These are phyloP conservation scores for Mallotus repandus DNA, from an alignment of 441 rosid species.

Conservation along the genomic window DNA sequence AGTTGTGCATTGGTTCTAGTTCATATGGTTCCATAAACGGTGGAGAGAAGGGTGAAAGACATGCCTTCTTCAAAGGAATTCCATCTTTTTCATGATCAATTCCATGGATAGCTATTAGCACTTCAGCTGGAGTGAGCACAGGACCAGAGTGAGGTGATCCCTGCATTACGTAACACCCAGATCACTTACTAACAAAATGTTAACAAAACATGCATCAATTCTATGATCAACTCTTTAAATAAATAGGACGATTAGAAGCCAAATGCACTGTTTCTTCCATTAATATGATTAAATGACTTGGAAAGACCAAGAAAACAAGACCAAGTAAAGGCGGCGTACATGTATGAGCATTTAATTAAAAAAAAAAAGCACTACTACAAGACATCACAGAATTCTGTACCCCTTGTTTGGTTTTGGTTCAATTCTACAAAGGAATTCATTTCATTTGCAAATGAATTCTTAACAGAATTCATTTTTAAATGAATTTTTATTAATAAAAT, in stretches of 20 bases:
- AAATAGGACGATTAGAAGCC: neutral
- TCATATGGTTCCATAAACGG: constrained; percentile 8
- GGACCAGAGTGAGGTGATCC: constrained; percentile 76
- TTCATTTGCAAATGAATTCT: no score
- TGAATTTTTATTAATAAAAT: no score
- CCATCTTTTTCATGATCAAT: constrained; percentile 91
- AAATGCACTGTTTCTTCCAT: no score
- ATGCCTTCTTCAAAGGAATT: constrained; percentile 91
- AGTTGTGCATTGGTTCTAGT: constrained; percentile 17
- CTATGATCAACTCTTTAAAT: neutral
- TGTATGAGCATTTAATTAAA: neutral
- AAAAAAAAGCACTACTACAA: neutral
- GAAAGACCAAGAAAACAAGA: neutral
- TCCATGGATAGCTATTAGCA: constrained; percentile 85
- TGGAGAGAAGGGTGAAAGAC: constrained; percentile 13
- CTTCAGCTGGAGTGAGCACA: constrained; percentile 81
- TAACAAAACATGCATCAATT: no score
- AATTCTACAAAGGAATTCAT: no score
- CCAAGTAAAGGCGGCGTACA: neutral
- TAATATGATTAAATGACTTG: neutral
- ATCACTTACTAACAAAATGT: constrained; percentile 11
- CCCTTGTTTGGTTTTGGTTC: no score
- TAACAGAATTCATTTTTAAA: no score
- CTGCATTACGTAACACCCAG: constrained; percentile 34
- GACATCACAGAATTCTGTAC: neutral